A percentile compares a stretch with the other conserved stretches of the same genome.
Evolutionary conservation across 495 filamentous ascomycete genomes (phyloP).

Genomic region (Xanthoparmelia taractica): DNA sequence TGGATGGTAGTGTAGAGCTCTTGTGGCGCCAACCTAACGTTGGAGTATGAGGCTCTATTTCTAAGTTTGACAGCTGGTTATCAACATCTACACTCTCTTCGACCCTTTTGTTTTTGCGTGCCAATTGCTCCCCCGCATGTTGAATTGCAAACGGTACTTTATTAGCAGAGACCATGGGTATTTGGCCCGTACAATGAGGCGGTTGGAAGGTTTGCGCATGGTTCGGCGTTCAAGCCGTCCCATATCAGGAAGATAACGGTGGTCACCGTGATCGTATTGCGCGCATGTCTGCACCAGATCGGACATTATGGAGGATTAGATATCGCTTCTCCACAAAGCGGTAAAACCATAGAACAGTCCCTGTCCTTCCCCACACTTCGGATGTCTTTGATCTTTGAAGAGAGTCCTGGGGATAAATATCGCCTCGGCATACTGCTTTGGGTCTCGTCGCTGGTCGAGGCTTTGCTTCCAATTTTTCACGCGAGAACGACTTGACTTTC

Average conservation of each 20-base stretch:
- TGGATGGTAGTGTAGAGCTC: neutral
- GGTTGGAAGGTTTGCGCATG: neutral
- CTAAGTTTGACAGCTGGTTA: neutral
- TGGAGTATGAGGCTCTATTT: neutral
- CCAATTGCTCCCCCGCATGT: neutral
- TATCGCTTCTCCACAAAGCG: constrained; percentile 16
- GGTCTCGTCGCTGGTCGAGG: neutral
- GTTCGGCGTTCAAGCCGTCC: neutral
- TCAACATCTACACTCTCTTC: neutral
- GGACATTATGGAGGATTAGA: constrained; percentile 16
- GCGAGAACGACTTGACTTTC: neutral
- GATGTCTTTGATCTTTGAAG: constrained; percentile 5
- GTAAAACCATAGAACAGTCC: neutral
- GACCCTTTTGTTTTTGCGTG: neutral
- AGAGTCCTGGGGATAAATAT: neutral
- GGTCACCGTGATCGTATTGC: neutral
- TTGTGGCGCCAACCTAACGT: neutral
- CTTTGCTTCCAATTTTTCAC: neutral
- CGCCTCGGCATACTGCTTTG: neutral
- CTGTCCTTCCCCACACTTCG: constrained; percentile 11
- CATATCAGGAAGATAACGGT: neutral
- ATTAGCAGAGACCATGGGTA: neutral
- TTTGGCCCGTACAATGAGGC: neutral
- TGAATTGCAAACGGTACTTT: neutral
- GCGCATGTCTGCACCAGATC: constrained; percentile 3